phyloP scores from a whole-genome alignment of 1,139 yeast genomes.

The Geotrichum klebahnii region DNA sequence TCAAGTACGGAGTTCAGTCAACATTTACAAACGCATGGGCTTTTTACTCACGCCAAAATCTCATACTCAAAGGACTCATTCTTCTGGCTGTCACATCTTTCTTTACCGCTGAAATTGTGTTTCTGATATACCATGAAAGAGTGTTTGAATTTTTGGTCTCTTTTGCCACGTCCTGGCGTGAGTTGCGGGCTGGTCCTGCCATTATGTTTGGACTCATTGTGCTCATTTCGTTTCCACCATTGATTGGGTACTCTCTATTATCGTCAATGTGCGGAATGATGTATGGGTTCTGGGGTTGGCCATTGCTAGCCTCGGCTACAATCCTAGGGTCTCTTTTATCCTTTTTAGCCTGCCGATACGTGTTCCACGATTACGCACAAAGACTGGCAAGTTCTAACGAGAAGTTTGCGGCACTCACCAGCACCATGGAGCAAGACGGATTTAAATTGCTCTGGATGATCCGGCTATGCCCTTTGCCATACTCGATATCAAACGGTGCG shows the following conservation, averaged over 20 bases:
- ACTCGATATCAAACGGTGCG: slow-evolving; percentile 88
- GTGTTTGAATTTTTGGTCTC: slow-evolving; percentile 46
- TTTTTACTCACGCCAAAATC: slow-evolving; percentile 10
- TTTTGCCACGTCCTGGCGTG: slow-evolving; percentile 47
- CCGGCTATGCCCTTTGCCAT: slow-evolving; percentile 87
- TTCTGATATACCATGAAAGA: slow-evolving; percentile 48
- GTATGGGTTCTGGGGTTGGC: slow-evolving; percentile 83
- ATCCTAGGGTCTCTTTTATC: slow-evolving; percentile 69
- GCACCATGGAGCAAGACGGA: slow-evolving; percentile 65
- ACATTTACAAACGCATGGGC: not conserved
- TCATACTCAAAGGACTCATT: not conserved
- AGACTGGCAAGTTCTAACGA: slow-evolving; percentile 50
- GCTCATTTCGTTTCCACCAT: slow-evolving; percentile 73
- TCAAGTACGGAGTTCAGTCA: slow-evolving; percentile 4
- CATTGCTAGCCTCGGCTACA: slow-evolving; percentile 66
- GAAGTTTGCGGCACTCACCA: slow-evolving; percentile 69
- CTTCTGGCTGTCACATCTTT: slow-evolving; percentile 10
- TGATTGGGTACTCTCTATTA: slow-evolving; percentile 73
- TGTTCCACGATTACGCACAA: slow-evolving; percentile 57
- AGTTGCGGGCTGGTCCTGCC: slow-evolving; percentile 49
- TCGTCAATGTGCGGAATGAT: slow-evolving; percentile 75
- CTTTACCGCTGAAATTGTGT: slow-evolving; percentile 26
- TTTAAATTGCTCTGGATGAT: slow-evolving; percentile 64
- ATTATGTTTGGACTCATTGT: slow-evolving; percentile 51
- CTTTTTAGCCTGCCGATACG: slow-evolving; percentile 61